Base-by-base conservation (phyloP, 1,284 basidiomycete species). In the Trichosporon asahii region DNA sequence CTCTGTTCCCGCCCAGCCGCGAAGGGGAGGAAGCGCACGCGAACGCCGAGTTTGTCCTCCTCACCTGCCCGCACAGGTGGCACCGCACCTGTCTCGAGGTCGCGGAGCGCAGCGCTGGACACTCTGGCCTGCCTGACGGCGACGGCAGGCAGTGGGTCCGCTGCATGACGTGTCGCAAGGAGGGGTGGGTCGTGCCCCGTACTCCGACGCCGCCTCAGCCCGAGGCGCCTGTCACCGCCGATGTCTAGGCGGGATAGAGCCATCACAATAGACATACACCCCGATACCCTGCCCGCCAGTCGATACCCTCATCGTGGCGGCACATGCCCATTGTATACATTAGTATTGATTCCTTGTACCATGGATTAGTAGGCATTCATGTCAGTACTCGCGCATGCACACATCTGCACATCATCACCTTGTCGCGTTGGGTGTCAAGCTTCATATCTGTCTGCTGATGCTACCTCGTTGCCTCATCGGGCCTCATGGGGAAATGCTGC, bases 131-230 rank as follows among this genome's bases (percentile, higher is more conserved):
- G 8, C 44, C 72, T 1, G 70, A 70, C 55, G 64, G 18, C 3
- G 72, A 75, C 18, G 76, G 74, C 21, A 73, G 75, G 53, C 68
- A 76, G 46, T 79, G 77, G 76, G 76, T 80, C 37, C 74, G 74
- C 55, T 81, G 80, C 70, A 76, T 74, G 33, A 73, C 67, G n/a
- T 81, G 80, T 72, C 75, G 77, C 72, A 79, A 78, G 69, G 78
- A 80, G 27, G 79, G 79, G 0, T 80, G 80, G 80, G 66, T 78
- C 29, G 69, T 66, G 8, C 72, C 72, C 15, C 72, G 72, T 15
- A 25, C 23, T n/a, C 57, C 27, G 15, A 4, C 57, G 12, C 29
- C 29, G 11, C 27, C 27, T n/a, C 27, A 31, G 6, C 57, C 29
- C 35, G 35, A 37, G 21, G 18, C 27, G 8, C 27, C 57, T 27